Evolutionary conservation across 1,139 yeast genomes (phyloP), one percentile per base, ranked within the genome.

Genomic region (Geotrichum bryndzae): DNA sequence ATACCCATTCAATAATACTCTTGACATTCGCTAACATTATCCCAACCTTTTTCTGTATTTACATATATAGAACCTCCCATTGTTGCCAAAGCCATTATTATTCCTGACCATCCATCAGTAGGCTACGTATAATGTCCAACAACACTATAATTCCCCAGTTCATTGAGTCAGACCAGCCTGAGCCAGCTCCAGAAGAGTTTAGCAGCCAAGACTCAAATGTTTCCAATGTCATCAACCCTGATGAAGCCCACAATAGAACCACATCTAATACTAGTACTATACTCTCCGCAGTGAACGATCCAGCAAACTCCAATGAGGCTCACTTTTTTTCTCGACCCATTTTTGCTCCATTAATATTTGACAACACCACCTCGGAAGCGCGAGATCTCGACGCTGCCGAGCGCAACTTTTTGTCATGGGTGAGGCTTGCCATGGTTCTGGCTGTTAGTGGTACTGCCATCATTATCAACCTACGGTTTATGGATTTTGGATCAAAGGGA

Each of bases 321-420:
- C 46, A 53, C 60, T 66, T 50, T 69, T 70, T 68, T 58, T 57
- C 66, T 10, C 52, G 61, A 53, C 69, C 72, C 7, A 52, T 65
- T 15, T 53, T 56, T 11, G 58, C 66, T 3, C 65, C 68, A 3
- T 60, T 73, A 29, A 51, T 66, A 10, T 66, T 73, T 51, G 70
- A 68, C 22, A 75, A 75, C 61, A 59, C 61, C 31, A 68, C 69
- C 1, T 68, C 77, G 7, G 76, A 75, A 63, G 76, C 77, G 4
- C 66, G 78, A 31, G 78, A 75, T 64, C 64, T 73, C 56, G 69
- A 69, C 56, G 76, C 74, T 10, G 67, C 67, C 45, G 78, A 75
- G 64, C 70, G 77, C 27, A 75, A 72, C 58, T 73, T 67, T 60
- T 65, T 75, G 54, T 65, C 75, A 4, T 68, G 71, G 65, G 51